Conservation (phyloP, 108 stramenopile genomes). For the Cyclotella sp. region DNA sequence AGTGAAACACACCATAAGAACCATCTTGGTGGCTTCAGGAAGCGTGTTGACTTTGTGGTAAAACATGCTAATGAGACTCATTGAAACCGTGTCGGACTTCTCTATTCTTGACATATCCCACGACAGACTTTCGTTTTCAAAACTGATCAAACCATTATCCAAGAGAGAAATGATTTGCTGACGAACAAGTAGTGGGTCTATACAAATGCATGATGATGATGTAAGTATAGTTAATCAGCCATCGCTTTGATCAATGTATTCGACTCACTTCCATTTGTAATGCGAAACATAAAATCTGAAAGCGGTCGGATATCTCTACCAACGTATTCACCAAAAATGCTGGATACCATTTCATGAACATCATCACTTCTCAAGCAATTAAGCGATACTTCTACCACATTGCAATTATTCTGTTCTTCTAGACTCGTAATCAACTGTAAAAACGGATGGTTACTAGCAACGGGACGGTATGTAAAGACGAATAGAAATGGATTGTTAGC, state of each 20-base stretch:
- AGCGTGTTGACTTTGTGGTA: not conserved
- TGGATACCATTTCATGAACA: constrained; percentile 3
- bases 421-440: not conserved
- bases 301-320: not conserved
- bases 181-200: constrained; percentile 9
- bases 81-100: not conserved
- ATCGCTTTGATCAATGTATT: not conserved
- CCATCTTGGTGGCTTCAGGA: not conserved
- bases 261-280: constrained; percentile 18
- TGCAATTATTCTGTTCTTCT: not conserved
- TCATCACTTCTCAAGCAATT: not conserved
- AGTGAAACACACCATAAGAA: not conserved
- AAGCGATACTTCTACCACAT: not conserved
- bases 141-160: not conserved
- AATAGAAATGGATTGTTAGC: constrained; percentile 16
- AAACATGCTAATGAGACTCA: not conserved
- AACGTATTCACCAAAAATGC: not conserved
- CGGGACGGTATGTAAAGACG: constrained; percentile 26
- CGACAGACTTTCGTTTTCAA: not conserved
- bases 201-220: not conserved
- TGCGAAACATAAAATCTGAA: not conserved
- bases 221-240: not conserved
- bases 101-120: constrained; percentile 13
- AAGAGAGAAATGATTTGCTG: constrained; percentile 5
- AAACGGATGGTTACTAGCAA: constrained; percentile 14